phyloP scores from a whole-genome alignment of 2,329 filamentous ascomycete genomes.

The Botrytis paeoniae region DNA sequence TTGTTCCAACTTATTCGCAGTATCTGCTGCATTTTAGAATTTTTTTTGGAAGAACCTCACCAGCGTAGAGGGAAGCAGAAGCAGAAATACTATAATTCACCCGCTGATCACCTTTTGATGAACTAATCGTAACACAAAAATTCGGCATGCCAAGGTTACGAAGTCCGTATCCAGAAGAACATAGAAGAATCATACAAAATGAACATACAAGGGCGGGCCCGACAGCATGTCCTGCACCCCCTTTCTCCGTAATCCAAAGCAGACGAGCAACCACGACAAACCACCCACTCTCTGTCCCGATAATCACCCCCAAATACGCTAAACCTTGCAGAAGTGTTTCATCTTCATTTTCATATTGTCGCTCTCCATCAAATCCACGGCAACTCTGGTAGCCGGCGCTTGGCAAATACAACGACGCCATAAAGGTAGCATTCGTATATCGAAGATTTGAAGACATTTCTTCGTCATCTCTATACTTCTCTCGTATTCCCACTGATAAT shows the following conservation, averaged over 20 bases:
- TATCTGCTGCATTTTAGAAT: too few relatives aligned
- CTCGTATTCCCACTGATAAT: not conserved
- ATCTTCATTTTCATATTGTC: not conserved
- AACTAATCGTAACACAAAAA: not conserved
- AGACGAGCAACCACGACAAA: not conserved
- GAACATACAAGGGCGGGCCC: not conserved
- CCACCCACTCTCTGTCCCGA: not conserved
- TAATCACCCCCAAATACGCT: too few relatives aligned
- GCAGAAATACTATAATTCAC: not conserved
- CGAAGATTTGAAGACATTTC: not conserved
- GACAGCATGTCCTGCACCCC: not conserved
- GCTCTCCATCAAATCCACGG: not conserved
- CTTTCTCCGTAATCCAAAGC: not conserved
- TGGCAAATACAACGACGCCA: slow-evolving; percentile 6
- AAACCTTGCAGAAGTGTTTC: not conserved
- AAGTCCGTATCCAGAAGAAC: too few relatives aligned
- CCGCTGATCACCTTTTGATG: not conserved
- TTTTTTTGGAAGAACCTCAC: rapidly evolving
- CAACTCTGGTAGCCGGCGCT: not conserved
- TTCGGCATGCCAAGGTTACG: too few relatives aligned
- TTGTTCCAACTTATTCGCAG: not conserved
- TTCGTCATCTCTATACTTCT: not conserved
- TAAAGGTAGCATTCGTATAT: not conserved
- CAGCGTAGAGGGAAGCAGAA: not conserved
- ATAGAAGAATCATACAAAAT: not conserved